Conservation (phyloP, 805 yeast genomes). For the Candida berthetii region DNA sequence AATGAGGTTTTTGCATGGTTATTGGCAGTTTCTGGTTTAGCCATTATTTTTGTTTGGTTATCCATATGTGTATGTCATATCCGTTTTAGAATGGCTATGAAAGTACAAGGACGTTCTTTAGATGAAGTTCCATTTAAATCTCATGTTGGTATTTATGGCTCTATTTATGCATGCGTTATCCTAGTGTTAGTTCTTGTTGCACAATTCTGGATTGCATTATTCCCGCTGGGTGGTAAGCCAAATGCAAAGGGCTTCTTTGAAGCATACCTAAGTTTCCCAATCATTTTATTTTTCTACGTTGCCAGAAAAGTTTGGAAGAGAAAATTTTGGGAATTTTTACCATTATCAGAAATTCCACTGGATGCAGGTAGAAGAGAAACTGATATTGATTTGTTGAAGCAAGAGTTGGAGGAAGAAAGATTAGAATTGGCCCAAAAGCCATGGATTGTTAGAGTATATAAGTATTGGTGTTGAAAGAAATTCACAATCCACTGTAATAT, state of each 20-base stretch:
- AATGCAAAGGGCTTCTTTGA: slow-evolving; percentile 31
- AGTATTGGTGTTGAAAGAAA: slow-evolving; percentile 36
- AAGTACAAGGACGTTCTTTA: slow-evolving; percentile 31
- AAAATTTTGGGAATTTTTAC: slow-evolving; percentile 34
- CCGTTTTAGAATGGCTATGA: slow-evolving; percentile 40
- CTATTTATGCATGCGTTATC: slow-evolving; percentile 29
- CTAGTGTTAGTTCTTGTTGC: slow-evolving; percentile 31
- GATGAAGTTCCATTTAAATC: slow-evolving; percentile 36
- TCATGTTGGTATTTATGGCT: slow-evolving; percentile 36
- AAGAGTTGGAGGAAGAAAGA: slow-evolving; percentile 26
- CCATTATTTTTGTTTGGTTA: slow-evolving; percentile 44
- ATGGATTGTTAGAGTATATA: slow-evolving; percentile 41
- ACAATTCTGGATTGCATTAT: slow-evolving; percentile 43
- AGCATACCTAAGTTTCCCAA: slow-evolving; percentile 34
- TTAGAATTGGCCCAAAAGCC: slow-evolving; percentile 25
- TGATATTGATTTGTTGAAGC: slow-evolving; percentile 50
- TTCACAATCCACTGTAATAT: no score
- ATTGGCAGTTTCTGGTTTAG: slow-evolving; percentile 41
- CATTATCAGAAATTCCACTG: slow-evolving; percentile 46
- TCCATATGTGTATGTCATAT: slow-evolving; percentile 37
- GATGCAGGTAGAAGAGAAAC: slow-evolving; percentile 59
- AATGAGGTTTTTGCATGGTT: slow-evolving; percentile 40
- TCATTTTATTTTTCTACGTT: slow-evolving; percentile 30
- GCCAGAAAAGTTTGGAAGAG: slow-evolving; percentile 38
- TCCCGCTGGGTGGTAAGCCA: slow-evolving; percentile 33